Base-by-base conservation (phyloP, 305 asterid species). In the Fraxinus sp. region DNA sequence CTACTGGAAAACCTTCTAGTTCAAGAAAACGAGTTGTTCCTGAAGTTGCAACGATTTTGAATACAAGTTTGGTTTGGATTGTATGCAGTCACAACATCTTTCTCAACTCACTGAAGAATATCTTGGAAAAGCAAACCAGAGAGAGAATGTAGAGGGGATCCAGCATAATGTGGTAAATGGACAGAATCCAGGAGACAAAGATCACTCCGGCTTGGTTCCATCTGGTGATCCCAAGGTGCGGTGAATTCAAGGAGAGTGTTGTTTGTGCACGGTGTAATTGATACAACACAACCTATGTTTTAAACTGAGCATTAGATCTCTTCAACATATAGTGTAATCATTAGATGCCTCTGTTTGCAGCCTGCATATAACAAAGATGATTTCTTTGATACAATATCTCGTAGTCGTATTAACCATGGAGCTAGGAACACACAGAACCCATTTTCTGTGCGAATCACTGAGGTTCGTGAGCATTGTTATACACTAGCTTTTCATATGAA, bases 21-120 rank as follows among this genome's bases (percentile, higher is more conserved):
- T 96, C 93, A 6, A 94, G 98, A 36, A 92, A 90, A 18, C 81
- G 92, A 1, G 97, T 98, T 2, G 98, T 96, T 77, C 99, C 98
- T 0, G 98, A 94, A 5, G 97, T 96, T 7, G 98, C 98, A 44
- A 92, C 88, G 3, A 92, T 84, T 13, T 4, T 83, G 81, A 96
- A 28, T 28, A 28, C 32, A 28, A 28, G 46, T 74, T 37, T 46
- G 7, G 26, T 86, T 52, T 75, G 33, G 82, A 79, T 78, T 55
- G 76, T 75, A 74, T 85, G 80, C 89, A 84, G 92, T 84, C 85
- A 79, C 91, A 82, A 77, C 75, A 80, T 81, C 28, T 88, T 62
- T 49, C 87, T 24, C 89, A 86, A 85, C 88, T 87, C 78, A 86
- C 86, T 30, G 96, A 92, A 86, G 97, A 92, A 80, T 76, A 87